Evolutionary conservation across 768 basidiomycete species (phyloP).

Genomic region (Podaxis mareebaensis): DNA sequence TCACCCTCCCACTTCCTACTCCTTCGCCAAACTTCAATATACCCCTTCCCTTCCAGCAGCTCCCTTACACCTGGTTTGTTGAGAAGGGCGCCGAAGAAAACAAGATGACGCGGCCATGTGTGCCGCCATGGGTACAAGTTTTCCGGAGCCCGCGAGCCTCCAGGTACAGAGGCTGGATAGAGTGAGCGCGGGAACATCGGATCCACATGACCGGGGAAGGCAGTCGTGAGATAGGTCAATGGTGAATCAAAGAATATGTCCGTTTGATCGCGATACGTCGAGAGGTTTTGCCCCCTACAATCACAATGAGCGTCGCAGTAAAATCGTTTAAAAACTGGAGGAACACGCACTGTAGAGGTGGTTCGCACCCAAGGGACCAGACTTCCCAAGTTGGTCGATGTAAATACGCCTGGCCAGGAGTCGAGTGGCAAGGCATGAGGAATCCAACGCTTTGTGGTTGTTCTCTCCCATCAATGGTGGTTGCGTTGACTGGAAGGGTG

Average conservation of each 20-base stretch:
- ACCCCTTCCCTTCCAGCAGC: conserved; percentile 56
- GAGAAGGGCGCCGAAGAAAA: conserved; percentile 83
- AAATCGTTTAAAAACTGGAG: not conserved
- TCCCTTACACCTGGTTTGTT: conserved; percentile 46
- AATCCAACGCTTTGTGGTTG: conserved; percentile 57
- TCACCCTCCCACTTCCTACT: conserved; percentile 81
- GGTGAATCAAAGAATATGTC: conserved; percentile 80
- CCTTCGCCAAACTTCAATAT: conserved; percentile 59
- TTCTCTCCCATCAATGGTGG: conserved; percentile 29
- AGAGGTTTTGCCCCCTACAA: conserved; percentile 48
- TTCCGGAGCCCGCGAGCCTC: conserved; percentile 30
- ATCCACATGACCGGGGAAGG: conserved; percentile 70
- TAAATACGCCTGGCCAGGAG: conserved; percentile 87
- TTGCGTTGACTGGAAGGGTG: conserved; percentile 46
- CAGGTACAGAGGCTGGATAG: conserved; percentile 53
- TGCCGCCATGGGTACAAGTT: conserved; percentile 57
- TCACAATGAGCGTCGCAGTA: conserved; percentile 6
- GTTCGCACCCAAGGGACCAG: conserved; percentile 94
- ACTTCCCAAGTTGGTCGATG: conserved; percentile 64
- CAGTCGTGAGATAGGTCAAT: conserved; percentile 55
- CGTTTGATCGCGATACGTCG: conserved; percentile 77
- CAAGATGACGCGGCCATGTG: conserved; percentile 79
- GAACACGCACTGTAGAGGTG: conserved; percentile 73
- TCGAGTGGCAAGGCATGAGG: conserved; percentile 96
- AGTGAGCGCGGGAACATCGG: conserved; percentile 64